Percentiles rank a stretch among this genome's conserved stretches.
These are phyloP conservation scores for Fusarium fracticaudum DNA, from an alignment of 2,329 filamentous ascomycete genomes.

Conservation along the genomic window DNA sequence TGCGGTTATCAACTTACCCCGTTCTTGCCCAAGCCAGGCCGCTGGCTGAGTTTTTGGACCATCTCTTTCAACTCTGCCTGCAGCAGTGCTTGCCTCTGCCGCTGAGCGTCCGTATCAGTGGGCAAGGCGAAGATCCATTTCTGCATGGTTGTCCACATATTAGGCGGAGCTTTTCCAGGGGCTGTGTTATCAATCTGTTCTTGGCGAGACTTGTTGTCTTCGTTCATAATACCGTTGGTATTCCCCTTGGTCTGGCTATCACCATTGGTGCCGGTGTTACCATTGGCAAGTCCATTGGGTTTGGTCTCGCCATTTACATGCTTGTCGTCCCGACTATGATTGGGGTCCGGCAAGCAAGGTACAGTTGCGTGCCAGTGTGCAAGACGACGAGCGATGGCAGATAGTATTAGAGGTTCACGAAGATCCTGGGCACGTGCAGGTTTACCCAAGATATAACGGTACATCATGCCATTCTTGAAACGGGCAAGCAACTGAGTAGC, in stretches of 20 bases:
- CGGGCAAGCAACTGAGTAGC: slow-evolving; percentile 89
- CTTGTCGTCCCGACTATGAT: slow-evolving; percentile 27
- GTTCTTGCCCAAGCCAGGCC: slow-evolving; percentile 78
- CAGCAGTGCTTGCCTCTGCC: slow-evolving; percentile 71
- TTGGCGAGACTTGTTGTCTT: slow-evolving; percentile 46
- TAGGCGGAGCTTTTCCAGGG: slow-evolving; percentile 78
- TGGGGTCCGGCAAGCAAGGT: slow-evolving; percentile 61
- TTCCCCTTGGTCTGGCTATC: slow-evolving; percentile 47
- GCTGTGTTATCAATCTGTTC: slow-evolving; percentile 61
- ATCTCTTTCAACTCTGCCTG: slow-evolving; percentile 79
- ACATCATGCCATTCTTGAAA: slow-evolving; percentile 96
- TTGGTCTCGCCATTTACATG: slow-evolving; percentile 51
- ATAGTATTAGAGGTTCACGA: slow-evolving; percentile 77
- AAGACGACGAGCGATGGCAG: slow-evolving; percentile 82
- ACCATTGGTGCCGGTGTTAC: slow-evolving; percentile 43
- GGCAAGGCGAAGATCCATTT: slow-evolving; percentile 94
- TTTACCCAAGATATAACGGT: slow-evolving; percentile 85
- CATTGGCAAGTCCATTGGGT: slow-evolving; percentile 26
- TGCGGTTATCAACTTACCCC: slow-evolving; percentile 64
- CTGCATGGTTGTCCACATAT: slow-evolving; percentile 94
- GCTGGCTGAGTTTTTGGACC: slow-evolving; percentile 76
- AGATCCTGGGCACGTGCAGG: slow-evolving; percentile 85
- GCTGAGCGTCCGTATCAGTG: slow-evolving; percentile 73
- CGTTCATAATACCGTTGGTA: slow-evolving; percentile 40
- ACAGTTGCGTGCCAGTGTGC: slow-evolving; percentile 91